A percentile compares a stretch with the other conserved stretches of the same genome.
These are phyloP conservation scores for Diaporthe citrichinensis DNA, from an alignment of 2,329 filamentous ascomycete genomes.

Conservation along the genomic window DNA sequence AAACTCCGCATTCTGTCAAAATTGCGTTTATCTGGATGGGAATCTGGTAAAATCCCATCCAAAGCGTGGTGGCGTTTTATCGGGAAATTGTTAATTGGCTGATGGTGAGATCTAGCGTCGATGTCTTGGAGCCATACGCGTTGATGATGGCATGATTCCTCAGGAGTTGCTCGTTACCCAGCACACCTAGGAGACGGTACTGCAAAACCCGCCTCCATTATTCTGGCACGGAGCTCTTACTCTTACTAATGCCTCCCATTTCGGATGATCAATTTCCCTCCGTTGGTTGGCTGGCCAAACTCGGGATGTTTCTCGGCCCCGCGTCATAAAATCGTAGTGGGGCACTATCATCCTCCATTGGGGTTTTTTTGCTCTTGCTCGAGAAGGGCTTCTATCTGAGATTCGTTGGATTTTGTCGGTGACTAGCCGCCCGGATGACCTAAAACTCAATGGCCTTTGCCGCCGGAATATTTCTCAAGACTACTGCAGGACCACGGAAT, in stretches of 20 bases:
- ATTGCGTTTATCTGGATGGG: background rate
- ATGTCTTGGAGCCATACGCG: background rate
- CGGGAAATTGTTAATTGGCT: slow-evolving; percentile 16
- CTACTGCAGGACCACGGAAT: background rate
- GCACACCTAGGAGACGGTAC: background rate
- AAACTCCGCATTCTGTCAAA: background rate
- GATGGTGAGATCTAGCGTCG: slow-evolving; percentile 2
- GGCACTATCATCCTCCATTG: no score
- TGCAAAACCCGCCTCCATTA: background rate
- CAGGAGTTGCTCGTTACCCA: background rate
- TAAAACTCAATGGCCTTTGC: background rate
- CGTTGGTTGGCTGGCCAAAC: background rate
- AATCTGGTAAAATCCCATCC: slow-evolving; percentile 20
- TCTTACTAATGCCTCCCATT: background rate
- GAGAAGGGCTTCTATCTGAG: background rate
- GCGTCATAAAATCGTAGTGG: background rate
- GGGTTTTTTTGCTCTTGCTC: background rate
- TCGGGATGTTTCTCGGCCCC: no score
- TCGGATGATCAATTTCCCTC: background rate
- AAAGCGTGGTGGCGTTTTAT: slow-evolving; percentile 1
- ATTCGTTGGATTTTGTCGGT: background rate
- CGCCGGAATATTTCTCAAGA: background rate
- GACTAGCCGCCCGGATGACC: background rate
- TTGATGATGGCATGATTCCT: slow-evolving; percentile 14
- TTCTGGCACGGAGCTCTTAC: background rate